Base-by-base conservation (phyloP, 352 stramenopile genomes). In the Pythium folliculosum region DNA sequence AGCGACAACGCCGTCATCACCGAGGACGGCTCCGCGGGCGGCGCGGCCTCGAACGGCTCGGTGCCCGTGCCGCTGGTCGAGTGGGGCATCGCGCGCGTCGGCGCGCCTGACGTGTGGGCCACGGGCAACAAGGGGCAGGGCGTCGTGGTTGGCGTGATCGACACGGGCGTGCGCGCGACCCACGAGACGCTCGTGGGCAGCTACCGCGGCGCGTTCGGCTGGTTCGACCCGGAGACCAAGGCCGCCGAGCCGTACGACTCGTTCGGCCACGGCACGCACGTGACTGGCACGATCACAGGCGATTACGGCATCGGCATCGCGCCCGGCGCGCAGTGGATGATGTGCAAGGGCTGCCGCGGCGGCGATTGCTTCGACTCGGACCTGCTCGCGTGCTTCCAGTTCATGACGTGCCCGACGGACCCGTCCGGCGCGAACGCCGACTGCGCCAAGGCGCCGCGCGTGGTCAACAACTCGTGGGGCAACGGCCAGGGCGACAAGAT, bases 381-480 rank as follows among this genome's bases (percentile, higher is more conserved):
- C 37, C 49, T 73, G 21, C 30, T 77, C 3, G 66, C 62, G 21
- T 78, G 72, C 48, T 40, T 61, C 16, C 65, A 78, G 54, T 78
- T 65, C 19, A 78, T 78, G 44, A 12, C 71, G n/a, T 78, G 72
- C 22, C 72, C 72, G 5, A 73, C 63, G 1, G 52, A 72, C 55
- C n/a, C 58, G 23, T 56, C 76, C 40, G 71, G 71, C 23, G 68
- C 44, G 43, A 60, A 73, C 69, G 25, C 65, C 7, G 61, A 73
- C 50, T 78, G 71, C 44, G 63, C 67, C 40, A 63, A 72, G 47
- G 63, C 57, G 16, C 69, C 69, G 13, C 47, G 65, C 37, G 40
- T 76, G 16, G 51, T 76, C 52, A 76, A 66, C 56, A 76, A 76
- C 60, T 65, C 45, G 27, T 76, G 70, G 70, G 70, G 65, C 25